Percentiles rank a stretch among this genome's conserved stretches.
Conservation (phyloP, 768 basidiomycete species). For the Tephrocybe sp. region DNA sequence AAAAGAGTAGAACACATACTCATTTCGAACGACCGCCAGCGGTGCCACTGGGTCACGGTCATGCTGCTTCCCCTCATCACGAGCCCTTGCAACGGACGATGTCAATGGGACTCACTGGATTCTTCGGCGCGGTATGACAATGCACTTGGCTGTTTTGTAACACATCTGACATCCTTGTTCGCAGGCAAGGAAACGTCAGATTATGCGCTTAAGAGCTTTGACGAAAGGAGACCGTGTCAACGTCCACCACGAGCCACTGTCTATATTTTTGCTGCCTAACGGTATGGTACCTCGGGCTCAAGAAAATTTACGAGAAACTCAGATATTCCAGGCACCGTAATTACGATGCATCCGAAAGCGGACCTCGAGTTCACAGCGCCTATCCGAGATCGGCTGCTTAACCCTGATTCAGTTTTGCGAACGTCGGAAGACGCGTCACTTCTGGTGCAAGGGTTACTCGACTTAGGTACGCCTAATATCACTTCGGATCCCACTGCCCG, state of each 20-base stretch:
- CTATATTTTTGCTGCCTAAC: constrained; percentile 66
- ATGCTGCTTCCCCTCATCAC: neutral
- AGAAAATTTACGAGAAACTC: neutral
- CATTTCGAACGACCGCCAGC: neutral
- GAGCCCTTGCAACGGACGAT: neutral
- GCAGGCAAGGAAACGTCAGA: constrained; percentile 23
- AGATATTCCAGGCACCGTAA: constrained; percentile 51
- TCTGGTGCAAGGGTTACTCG: constrained; percentile 55
- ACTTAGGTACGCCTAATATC: constrained; percentile 27
- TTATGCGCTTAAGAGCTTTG: constrained; percentile 26
- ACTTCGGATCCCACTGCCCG: neutral
- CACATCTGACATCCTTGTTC: neutral
- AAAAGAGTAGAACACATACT: neutral
- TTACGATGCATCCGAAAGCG: constrained; percentile 53
- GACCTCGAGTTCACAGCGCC: constrained; percentile 52
- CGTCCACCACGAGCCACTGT: constrained; percentile 53
- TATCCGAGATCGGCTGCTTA: constrained; percentile 56
- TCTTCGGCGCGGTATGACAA: constrained; percentile 20
- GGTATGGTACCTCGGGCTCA: constrained; percentile 33
- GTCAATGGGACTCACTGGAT: no score
- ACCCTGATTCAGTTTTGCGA: constrained; percentile 59
- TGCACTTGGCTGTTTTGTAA: neutral
- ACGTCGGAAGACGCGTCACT: constrained; percentile 61
- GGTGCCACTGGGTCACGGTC: no score
- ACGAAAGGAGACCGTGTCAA: constrained; percentile 59